Percentiles rank a stretch among this genome's conserved stretches.
Evolutionary conservation across 1,284 basidiomycete genomes (phyloP).

Genomic region (Apiotrichum brassicae): DNA sequence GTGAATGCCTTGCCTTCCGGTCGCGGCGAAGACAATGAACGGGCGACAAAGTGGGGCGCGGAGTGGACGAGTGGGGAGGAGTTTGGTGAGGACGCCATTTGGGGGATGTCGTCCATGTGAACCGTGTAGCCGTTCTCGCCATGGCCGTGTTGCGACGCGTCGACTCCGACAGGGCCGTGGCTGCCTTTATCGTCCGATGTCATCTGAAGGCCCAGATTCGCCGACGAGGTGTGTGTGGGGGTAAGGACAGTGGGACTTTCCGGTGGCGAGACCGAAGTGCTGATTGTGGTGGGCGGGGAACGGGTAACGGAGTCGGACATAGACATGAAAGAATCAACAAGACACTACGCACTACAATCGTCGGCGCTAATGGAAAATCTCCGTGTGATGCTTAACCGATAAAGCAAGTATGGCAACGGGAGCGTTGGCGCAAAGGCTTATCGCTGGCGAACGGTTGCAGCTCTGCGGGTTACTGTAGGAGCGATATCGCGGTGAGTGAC

Average conservation of each 20-base stretch:
- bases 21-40: not conserved
- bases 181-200: not conserved
- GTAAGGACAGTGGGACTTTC: slow-evolving; percentile 13
- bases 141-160: not conserved
- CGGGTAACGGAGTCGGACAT: not conserved
- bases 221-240: not conserved
- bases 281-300: not conserved
- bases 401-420: too few species aligned
- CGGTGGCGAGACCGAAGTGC: slow-evolving; percentile 10
- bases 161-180: not conserved
- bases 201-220: not conserved
- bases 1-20: not conserved
- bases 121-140: not conserved
- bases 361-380: too few species aligned
- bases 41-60: not conserved
- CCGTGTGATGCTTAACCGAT: too few species aligned
- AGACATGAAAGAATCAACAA: slow-evolving; percentile 2
- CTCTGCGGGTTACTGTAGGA: too few species aligned
- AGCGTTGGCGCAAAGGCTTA: too few species aligned
- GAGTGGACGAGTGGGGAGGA: not conserved
- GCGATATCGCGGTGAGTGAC: too few species aligned
- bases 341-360: too few species aligned
- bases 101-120: not conserved
- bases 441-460: too few species aligned
- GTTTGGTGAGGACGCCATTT: not conserved